A percentile compares a stretch with the other conserved stretches of the same genome.
Evolutionary conservation across 176 grass and related monocot species (phyloP).

Genomic region (Zea luxurians): DNA sequence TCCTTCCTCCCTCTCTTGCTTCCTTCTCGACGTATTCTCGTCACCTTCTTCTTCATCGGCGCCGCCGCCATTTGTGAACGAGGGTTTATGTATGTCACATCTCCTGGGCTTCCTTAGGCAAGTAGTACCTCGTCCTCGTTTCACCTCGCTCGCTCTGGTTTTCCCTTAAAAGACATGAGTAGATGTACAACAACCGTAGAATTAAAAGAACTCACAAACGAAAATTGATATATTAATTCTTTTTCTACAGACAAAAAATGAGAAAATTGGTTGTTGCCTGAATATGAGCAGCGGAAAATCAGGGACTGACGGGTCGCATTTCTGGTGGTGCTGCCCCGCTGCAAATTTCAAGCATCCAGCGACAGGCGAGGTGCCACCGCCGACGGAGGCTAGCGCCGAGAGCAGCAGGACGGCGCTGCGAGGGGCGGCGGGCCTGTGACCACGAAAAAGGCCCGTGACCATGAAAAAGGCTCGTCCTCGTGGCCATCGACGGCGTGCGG

Average conservation of each 20-base stretch:
- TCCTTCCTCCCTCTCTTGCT: not conserved
- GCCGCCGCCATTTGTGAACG: not conserved
- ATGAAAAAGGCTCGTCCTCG: conserved; percentile 36
- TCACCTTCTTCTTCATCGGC: not conserved
- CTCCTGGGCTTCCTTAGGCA: conserved; percentile 69
- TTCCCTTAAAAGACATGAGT: not conserved
- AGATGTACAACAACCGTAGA: not conserved
- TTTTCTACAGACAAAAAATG: not conserved
- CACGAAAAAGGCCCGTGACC: not conserved
- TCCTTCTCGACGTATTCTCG: not conserved
- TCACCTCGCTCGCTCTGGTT: not conserved
- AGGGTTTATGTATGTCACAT: not conserved
- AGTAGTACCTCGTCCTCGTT: conserved; percentile 17
- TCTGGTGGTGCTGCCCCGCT: not conserved
- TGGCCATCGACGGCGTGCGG: conserved; percentile 50
- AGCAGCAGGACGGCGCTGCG: conserved; percentile 22
- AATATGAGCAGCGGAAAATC: not conserved
- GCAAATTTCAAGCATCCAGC: conserved; percentile 61
- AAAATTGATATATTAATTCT: not conserved
- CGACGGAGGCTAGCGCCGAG: conserved; percentile 20
- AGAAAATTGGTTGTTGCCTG: not conserved
- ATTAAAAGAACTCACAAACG: not conserved
- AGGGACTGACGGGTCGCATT: not conserved
- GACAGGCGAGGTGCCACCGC: conserved; percentile 4
- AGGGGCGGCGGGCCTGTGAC: not conserved